phyloP scores from a whole-genome alignment of 495 filamentous ascomycete species.

The Penicillium steckii region DNA sequence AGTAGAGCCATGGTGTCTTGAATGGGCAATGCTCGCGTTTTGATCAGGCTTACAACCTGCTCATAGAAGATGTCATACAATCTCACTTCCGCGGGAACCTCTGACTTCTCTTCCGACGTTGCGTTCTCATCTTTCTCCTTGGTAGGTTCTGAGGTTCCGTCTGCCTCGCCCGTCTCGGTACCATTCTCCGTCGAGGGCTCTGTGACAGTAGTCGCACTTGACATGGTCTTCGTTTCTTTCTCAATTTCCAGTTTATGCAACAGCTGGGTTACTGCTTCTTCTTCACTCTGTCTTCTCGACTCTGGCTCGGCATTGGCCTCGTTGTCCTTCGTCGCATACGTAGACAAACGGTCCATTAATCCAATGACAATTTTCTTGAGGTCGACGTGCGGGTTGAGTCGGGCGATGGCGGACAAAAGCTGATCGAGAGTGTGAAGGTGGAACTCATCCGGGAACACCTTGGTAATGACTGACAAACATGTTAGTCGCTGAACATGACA shows the following conservation, averaged over 20 bases:
- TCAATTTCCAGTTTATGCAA: constrained; percentile 73
- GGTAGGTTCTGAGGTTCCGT: constrained; percentile 18
- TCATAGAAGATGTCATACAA: constrained; percentile 98
- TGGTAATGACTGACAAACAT: constrained; percentile 74
- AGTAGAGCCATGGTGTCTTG: constrained; percentile 92
- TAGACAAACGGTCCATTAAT: constrained; percentile 91
- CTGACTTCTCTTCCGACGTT: constrained; percentile 46
- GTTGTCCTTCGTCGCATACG: constrained; percentile 85
- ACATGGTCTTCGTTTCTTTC: constrained; percentile 53
- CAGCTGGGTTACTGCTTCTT: constrained; percentile 74
- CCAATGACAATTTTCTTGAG: constrained; percentile 98
- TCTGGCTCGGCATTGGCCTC: constrained; percentile 74
- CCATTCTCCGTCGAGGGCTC: constrained; percentile 41
- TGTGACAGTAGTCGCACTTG: constrained; percentile 31
- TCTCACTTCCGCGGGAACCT: constrained; percentile 78
- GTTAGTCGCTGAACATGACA: constrained; percentile 18
- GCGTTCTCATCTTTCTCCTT: constrained; percentile 16
- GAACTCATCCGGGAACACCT: constrained; percentile 98
- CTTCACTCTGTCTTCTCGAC: constrained; percentile 71
- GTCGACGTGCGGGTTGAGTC: constrained; percentile 93
- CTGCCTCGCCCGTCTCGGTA: constrained; percentile 18
- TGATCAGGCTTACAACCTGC: constrained; percentile 90
- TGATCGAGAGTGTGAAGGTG: constrained; percentile 95
- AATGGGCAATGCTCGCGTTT: constrained; percentile 84
- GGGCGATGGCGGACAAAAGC: constrained; percentile 84